Evolutionary conservation across 768 basidiomycete genomes (phyloP), one percentile per base, ranked within the genome.

Genomic region (Leccinum imitatum): DNA sequence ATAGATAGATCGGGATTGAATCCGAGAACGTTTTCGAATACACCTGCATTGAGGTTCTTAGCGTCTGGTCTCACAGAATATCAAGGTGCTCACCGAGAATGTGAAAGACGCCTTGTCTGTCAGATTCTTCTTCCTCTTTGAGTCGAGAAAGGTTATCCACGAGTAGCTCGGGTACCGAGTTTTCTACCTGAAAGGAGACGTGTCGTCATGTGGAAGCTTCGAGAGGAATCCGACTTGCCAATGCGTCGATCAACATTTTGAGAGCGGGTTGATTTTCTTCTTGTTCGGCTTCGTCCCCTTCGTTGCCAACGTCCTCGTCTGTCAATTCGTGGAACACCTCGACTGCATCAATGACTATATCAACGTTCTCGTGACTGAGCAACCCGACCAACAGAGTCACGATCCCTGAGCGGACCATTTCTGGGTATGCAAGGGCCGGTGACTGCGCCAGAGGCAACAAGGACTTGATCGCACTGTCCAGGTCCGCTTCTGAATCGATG

Each of bases 401-500:
- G 17, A 87, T 79, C 35, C 89, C 91, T 6, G 89, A 87, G 47
- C 84, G 84, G 57, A 95, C 83, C 54, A 98, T 80, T 71, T 98
- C 95, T 23, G 94, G 89, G 72, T 97, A 99, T 60, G 94, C 90
- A 21, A 92, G 72, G 7, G 81, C 78, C 0, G 95, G 91, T 4
- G 83, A 83, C 70, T 97, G 94, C 1, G 96, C 90, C 21, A 99
- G 79, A 6, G 95, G 89, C n/a, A 97, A 79, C 50, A 99, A 76
- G 1, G 86, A 82, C 73, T 96, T 95, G 57, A 98, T 84, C 8
- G 94, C 85, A 57, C 80, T 78, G 70, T 98, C 95, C 6, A 99
- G 84, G 69, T 97, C 94, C 25, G 93, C 92, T 79, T 99, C 97
- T 1, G 97, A 98, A 72, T 98, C 97, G 66, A 99, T 98, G 80